These are phyloP conservation scores for Olyra latifolia DNA, from an alignment of 176 grass and related monocot genomes.

Conservation along the genomic window DNA sequence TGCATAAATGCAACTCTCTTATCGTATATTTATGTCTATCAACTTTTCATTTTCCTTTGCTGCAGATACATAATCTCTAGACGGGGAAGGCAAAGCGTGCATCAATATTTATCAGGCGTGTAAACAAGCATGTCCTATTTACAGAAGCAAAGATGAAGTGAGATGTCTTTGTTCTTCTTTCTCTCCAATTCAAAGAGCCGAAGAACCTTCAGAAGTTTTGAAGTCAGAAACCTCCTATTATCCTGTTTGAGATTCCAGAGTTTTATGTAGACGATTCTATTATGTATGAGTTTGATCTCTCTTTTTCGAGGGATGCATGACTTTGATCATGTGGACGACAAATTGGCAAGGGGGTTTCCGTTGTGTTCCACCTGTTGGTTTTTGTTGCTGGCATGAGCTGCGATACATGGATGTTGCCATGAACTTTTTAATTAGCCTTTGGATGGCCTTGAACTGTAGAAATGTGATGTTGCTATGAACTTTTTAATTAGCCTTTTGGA, in stretches of 20 bases:
- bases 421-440: too few species aligned
- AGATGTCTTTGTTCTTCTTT: not conserved
- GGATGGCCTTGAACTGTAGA: too few species aligned
- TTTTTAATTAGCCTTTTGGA: too few species aligned
- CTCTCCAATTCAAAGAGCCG: not conserved
- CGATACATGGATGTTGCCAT: too few species aligned
- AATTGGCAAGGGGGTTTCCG: not conserved
- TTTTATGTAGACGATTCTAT: not conserved
- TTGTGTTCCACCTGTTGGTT: not conserved
- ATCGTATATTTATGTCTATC: not conserved
- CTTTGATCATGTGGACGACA: not conserved
- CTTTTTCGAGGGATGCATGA: too few species aligned
- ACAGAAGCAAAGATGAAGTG: conserved; percentile 77
- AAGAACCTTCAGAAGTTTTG: not conserved
- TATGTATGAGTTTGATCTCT: not conserved
- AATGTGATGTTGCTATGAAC: too few species aligned
- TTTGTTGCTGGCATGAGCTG: not conserved
- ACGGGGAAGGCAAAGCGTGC: conserved; percentile 68
- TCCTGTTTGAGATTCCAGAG: not conserved
- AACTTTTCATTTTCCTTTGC: not conserved
- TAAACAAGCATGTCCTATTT: conserved; percentile 75
- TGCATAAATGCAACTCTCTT: not conserved
- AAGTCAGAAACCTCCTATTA: not conserved
- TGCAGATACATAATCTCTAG: not conserved
- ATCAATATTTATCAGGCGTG: conserved; percentile 66